Evolutionary conservation across 768 basidiomycete species (phyloP), one percentile per base, ranked within the genome.

Genomic region (Boletus subcaerulescens): DNA sequence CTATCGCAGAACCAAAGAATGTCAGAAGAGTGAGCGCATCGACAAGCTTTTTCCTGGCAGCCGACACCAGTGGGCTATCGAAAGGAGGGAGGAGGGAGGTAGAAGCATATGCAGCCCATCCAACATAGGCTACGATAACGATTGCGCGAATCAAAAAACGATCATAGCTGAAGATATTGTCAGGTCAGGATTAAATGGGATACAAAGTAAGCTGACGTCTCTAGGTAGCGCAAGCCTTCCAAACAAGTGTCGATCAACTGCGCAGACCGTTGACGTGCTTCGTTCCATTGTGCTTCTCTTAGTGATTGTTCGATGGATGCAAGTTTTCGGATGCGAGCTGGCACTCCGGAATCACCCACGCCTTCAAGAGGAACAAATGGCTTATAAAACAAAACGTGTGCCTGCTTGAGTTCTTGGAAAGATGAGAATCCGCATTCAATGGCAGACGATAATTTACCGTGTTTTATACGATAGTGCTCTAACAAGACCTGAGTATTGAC

Each of bases 391-490:
- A 90, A 58, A 2, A 81, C 75, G 48, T 82, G 81, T 14, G 67
- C 59, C 62, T 74, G 74, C 71, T 90, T 91, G 15, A 85, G 67
- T 55, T 84, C 89, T 91, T 61, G 39, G 49, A 32, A 31, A 13
- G 44, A 47, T 54, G 35, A 65, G 32, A 15, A 44, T 15, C 10
- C 53, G 20, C 49, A 36, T 41, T 29, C 18, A 17, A 45, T 22
- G 10, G 15, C 15, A 36, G 18, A 35, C 1, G 5, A 15, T 8
- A 13, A 61, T 80, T 22, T 55, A 90, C 91, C 82, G 57, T 91
- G 85, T 62, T 93, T 92, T 18, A 88, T 73, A 35, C 78, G 75
- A 67, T 89, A 93, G 61, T 92, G 89, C 55, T 92, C 89, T 38
- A 91, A 57, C 24, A 93, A 77, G 41, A 86, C 84, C 76, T 83